Evolutionary conservation across 352 stramenopile species (phyloP).

Genomic region (Globisporangium mamillatum): DNA sequence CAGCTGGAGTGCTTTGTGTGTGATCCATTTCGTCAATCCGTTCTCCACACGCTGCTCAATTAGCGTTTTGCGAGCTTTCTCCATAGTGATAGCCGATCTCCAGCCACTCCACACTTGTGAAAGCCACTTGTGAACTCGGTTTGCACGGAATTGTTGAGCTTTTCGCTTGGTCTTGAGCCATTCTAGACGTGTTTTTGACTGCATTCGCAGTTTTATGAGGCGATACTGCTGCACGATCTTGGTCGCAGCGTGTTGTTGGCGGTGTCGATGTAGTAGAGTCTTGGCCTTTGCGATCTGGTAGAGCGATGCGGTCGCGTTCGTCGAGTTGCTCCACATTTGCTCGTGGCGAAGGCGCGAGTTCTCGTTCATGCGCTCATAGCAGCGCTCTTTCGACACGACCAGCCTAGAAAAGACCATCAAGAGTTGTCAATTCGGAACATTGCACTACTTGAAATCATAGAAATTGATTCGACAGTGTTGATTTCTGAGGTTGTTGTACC

Average conservation of each 20-base stretch:
- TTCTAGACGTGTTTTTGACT: conserved; percentile 22
- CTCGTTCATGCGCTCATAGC: conserved; percentile 42
- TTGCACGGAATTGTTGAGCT: conserved; percentile 13
- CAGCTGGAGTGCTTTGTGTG: conserved; percentile 3
- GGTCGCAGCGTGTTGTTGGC: conserved; percentile 23
- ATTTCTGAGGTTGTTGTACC: not conserved
- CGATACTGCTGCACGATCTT: conserved; percentile 28
- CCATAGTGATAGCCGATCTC: not conserved
- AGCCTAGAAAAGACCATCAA: conserved; percentile 15
- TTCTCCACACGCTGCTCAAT: conserved; percentile 12
- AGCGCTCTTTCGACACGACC: conserved; percentile 32
- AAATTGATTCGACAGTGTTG: not conserved
- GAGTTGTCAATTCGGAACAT: not conserved
- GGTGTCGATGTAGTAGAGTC: conserved; percentile 17
- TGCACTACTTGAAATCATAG: not conserved
- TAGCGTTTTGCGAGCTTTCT: not conserved
- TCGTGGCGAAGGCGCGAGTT: conserved; percentile 21
- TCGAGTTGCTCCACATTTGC: conserved; percentile 20
- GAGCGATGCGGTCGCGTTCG: conserved; percentile 21
- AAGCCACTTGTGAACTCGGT: conserved; percentile 14
- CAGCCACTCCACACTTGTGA: not conserved
- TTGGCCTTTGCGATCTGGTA: conserved; percentile 39
- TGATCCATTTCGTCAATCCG: conserved; percentile 19
- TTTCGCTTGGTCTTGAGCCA: conserved; percentile 3
- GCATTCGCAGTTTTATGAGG: conserved; percentile 16